Evolutionary conservation across 306 rosid species (phyloP), one percentile per base, ranked within the genome.

Genomic region (Notholithocarpus densiflorus): DNA sequence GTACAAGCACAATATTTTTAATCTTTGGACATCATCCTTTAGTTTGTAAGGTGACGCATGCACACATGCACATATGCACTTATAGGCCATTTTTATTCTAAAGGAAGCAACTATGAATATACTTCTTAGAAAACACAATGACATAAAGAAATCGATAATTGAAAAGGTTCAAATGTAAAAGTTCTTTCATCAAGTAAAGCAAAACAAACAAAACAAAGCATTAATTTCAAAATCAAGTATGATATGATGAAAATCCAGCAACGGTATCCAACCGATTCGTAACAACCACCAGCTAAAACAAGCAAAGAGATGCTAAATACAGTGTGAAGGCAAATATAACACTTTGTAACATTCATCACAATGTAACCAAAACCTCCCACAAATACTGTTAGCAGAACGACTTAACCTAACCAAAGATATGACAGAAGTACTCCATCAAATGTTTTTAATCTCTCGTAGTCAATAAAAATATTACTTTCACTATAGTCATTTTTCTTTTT

Each of bases 31-130:
- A 27, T 73, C 45, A 56, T 74, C 13, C 31, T 56, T 21, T 23
- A 61, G 76, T 68, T 43, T 43, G 73, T 55, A 71, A 80, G 77
- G 79, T 26, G 51, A 24, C 37, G n/a, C 43, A 77, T 73, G 66
- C 51, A 2, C 40, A 40, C 73, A 40, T 14, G 52, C 59, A 34
- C 60, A 65, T 57, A 48, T 24, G 59, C 26, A 65, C 32, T 24
- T 72, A n/a, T 21, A 21, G 43, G 29, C 54, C 81, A 56, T 19
- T 66, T 21, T 66, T 68, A 20, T 68, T 53, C 32, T 74, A 56
- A 74, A 78, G 27, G 56, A 78, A 26, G 61, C 60, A 34, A 54
- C 59, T 24, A 40, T 37, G 26, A 37, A 21, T 53, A 56, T 18
- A 34, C 48, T 14, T 54, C n/a, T 32, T 17, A 51, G 59, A 6